Evolutionary conservation across 108 stramenopile genomes (phyloP).

Genomic region (Chaetoceros tenuissimus): DNA sequence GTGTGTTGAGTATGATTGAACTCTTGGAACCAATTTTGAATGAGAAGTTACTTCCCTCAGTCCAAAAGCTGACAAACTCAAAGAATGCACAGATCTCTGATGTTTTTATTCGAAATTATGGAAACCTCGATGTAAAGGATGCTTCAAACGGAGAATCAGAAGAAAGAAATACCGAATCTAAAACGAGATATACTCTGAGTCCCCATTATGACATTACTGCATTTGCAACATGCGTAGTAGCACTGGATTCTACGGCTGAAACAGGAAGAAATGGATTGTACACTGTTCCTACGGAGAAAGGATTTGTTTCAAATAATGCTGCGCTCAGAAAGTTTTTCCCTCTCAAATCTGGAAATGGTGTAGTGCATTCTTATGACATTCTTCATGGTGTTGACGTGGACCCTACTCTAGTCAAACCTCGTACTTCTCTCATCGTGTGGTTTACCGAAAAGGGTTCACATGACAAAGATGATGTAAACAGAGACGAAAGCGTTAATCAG

Average conservation of each 20-base stretch:
- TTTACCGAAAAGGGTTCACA: conserved; percentile 17
- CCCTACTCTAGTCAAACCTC: conserved; percentile 27
- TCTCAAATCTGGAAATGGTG: conserved; percentile 44
- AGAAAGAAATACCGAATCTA: not conserved
- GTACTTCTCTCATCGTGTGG: conserved; percentile 73
- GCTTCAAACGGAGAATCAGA: conserved; percentile 3
- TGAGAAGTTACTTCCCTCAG: conserved; percentile 35
- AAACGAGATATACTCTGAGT: conserved; percentile 37
- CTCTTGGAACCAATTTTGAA: conserved; percentile 42
- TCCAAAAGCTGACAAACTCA: conserved; percentile 17
- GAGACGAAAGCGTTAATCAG: conserved; percentile 1
- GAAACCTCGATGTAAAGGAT: conserved; percentile 13
- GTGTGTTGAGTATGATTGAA: conserved; percentile 22
- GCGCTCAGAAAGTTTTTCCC: conserved; percentile 54
- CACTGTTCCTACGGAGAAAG: conserved; percentile 15
- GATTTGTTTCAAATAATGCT: conserved; percentile 33
- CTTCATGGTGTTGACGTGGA: conserved; percentile 69
- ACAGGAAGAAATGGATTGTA: conserved; percentile 52
- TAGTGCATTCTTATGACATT: conserved; percentile 63
- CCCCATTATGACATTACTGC: conserved; percentile 67
- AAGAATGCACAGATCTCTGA: conserved; percentile 43
- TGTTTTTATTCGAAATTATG: conserved; percentile 64
- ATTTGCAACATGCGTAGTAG: conserved; percentile 50
- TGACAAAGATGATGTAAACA: not conserved
- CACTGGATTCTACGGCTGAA: conserved; percentile 56